Base-by-base conservation (phyloP, 139 green algal species). In the Chlorella ohadii region DNA sequence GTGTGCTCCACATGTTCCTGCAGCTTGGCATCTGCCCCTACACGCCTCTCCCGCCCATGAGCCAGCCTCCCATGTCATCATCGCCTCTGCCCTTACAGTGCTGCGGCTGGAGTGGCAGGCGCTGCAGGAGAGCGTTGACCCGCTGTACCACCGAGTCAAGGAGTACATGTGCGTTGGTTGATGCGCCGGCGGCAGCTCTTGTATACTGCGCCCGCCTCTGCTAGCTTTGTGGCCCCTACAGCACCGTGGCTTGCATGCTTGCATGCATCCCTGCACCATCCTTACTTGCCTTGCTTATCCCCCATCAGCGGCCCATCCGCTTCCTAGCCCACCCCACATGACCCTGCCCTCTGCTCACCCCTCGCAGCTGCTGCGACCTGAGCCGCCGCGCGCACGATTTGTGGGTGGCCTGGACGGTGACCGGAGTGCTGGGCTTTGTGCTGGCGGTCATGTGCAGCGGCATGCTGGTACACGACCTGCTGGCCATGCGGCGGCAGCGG, bases 361-460 rank as follows among this genome's bases (percentile, higher is more conserved):
- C 39, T 19, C 67, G 39, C 66, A 80, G 73, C 56, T 88, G 85
- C 59, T 89, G 85, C 61, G 55, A n/a, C 16, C 36, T 86, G 15
- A 28, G 38, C 17, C 61, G 33, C 17, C 36, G 25, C n/a, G 57
- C 57, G 2, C 23, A 74, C 47, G 39, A 72, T 36, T 4, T 87
- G 4, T 90, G 61, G 33, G 55, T 85, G 16, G 82, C 86, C 22
- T 90, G 86, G 86, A 87, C 76, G 13, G 63, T 78, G 27, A 66
- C 74, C 1, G 86, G 86, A 22, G 31, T 51, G 34, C 59, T 86
- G 41, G 66, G 79, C 38, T 72, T 81, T 36, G 86, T 82, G 39
- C 68, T 87, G 64, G 74, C 31, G 4, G 27, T 47, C 28, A 15
- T 85, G 36, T 85, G 72, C 66, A 85, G 51, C 17, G 15, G 12